Base-by-base conservation (phyloP, 768 basidiomycete species). In the Harrya chromipes region DNA sequence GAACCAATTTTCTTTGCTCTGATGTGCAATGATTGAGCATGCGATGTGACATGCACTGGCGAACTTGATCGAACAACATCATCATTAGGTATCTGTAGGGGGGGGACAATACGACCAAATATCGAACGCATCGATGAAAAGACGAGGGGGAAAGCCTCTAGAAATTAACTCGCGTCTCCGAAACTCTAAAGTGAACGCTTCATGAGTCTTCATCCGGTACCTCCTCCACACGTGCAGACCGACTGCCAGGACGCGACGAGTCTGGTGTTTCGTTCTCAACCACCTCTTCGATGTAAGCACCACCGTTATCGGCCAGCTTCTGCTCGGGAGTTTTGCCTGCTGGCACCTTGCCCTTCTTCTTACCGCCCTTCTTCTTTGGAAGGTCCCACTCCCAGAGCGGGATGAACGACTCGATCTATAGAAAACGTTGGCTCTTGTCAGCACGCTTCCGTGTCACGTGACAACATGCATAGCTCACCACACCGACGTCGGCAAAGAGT, bases 301-400 rank as follows among this genome's bases (percentile, higher is more conserved):
- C 73, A 2, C 70, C 70, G 26, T 71, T 74, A 21, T 63, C 56
- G 8, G 73, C 62, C 65, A 76, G 58, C 61, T 76, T 73, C 41
- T 68, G 68, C 57, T 72, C 75, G 6, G 57, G 55, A 4, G 71
- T 72, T 40, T 56, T 58, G 6, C 47, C 59, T 2, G 49, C 52
- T 4, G 43, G 41, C 1, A 57, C 39, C 50, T 82, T 80, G 14
- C 68, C 70, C 62, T 80, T 82, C 71, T 74, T 81, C 73, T 85
- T 87, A 27, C 73, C 69, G 46, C 73, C 76, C 73, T 84, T 86
- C 63, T 83, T 82, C 50, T 85, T 85, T 2, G 82, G 84, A 23
- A 91, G 54, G 63, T 98, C 94, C 93, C 94, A 99, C 60, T 92
- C 95, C 90, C 92, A 99, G 17, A 90, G 68, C 17, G 97, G 97